Evolutionary conservation across 306 rosid species (phyloP).

Genomic region (Prunus mongolica): DNA sequence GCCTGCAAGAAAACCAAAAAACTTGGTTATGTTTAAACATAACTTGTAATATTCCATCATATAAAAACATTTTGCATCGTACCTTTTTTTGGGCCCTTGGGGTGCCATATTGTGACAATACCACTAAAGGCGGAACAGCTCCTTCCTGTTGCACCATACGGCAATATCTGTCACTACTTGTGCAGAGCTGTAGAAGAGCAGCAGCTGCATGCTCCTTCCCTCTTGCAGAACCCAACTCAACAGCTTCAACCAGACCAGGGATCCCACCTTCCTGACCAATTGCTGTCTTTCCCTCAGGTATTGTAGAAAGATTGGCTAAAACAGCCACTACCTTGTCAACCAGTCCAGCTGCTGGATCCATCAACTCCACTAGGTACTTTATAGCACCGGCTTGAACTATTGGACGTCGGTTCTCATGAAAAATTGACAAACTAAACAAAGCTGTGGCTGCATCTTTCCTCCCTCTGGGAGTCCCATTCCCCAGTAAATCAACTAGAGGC

Average conservation of each 20-base stretch:
- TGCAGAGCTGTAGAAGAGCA: conserved; percentile 76
- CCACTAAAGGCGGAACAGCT: conserved; percentile 82
- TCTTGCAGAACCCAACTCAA: conserved; percentile 85
- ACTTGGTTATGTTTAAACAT: neutral
- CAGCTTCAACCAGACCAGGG: conserved; percentile 77
- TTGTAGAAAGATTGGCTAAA: conserved; percentile 75
- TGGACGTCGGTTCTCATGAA: conserved; percentile 66
- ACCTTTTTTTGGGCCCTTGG: conserved; percentile 89
- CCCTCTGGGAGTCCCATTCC: conserved; percentile 82
- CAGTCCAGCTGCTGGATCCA: conserved; percentile 94
- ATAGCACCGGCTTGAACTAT: conserved; percentile 90
- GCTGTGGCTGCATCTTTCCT: conserved; percentile 91
- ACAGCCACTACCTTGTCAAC: conserved; percentile 89
- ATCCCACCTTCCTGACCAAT: conserved; percentile 70
- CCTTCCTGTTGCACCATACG: conserved; percentile 72
- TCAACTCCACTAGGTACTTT: conserved; percentile 78
- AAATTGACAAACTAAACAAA: conserved; percentile 74
- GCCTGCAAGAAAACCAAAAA: conserved; percentile 56
- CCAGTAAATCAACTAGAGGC: conserved; percentile 78
- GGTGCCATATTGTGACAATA: conserved; percentile 75
- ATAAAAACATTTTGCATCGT: neutral
- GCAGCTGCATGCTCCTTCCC: conserved; percentile 95
- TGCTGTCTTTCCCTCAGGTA: conserved; percentile 67
- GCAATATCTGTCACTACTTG: conserved; percentile 39
- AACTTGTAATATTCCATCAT: too few species aligned